Base-by-base conservation (phyloP, 345 rosid species). In the Citrus hindsii region DNA sequence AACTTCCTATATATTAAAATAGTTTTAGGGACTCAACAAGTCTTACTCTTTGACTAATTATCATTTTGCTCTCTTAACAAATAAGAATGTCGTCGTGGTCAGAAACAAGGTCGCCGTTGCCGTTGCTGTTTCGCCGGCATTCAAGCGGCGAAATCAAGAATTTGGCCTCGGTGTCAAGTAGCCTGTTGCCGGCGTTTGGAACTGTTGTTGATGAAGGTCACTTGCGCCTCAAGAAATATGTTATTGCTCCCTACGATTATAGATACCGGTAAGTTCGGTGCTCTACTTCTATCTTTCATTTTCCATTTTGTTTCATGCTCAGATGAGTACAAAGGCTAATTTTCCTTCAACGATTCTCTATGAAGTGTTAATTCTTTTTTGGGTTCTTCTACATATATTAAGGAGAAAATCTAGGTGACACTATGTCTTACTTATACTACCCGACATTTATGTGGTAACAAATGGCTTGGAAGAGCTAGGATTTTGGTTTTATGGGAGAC, bases 181-280 rank as follows among this genome's bases (percentile, higher is more conserved):
- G 93, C 73, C 86, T 93, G 5, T 85, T 93, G 74, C 99, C 99
- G 66, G 97, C 97, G 32, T 93, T 95, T 75, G 99, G 98, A 22
- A 92, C 90, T 0, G 86, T 88, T 38, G 82, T 93, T 4, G 92
- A 88, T 38, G 92, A 88, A 0, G 88, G 84, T 2, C 24, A 86
- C 77, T 35, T 86, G 61, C 79, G 84, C 56, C 85, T 90, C 51
- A 89, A 86, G 83, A 83, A 83, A 80, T 85, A 55, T 66, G 86
- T 88, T 12, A 83, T 95, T 46, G 92, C 92, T 78, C 98, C 98
- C 22, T 93, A 87, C 70, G 99, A 95, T 76, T 90, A 87, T 51
- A 85, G 99, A 91, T 95, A 95, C 83, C 84, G 99, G 99, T 92
- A 67, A 68, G 62, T 65, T 25, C n/a, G 13, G 32, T 0, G 66